phyloP scores from a whole-genome alignment of 2,329 filamentous ascomycete genomes.

The Ceratocystis alfenasii region DNA sequence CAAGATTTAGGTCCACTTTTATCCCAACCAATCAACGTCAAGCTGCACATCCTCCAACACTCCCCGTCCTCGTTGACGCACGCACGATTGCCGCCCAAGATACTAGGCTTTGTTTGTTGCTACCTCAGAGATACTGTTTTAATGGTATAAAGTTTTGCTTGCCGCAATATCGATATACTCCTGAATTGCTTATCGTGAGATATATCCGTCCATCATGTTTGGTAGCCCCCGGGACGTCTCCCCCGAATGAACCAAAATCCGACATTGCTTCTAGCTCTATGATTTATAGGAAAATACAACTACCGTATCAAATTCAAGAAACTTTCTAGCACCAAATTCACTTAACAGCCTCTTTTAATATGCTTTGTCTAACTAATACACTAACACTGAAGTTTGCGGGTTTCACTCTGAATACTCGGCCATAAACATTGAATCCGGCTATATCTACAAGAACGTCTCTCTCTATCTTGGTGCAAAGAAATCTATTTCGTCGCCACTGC shows the following conservation, averaged over 20 bases:
- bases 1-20: slow-evolving; percentile 19
- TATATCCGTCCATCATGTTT: not conserved
- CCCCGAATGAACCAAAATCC: not conserved
- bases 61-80: slow-evolving; percentile 21
- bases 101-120: not conserved
- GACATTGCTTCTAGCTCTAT: not conserved
- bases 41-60: slow-evolving; percentile 21
- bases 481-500: not conserved
- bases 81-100: slow-evolving; percentile 6
- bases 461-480: not conserved
- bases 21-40: slow-evolving; percentile 20
- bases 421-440: not conserved
- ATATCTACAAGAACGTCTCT: not conserved
- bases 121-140: not conserved
- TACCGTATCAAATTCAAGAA: not conserved
- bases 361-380: not conserved
- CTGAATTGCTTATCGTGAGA: not conserved
- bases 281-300: not conserved
- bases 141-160: too few species aligned
- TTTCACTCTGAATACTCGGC: not conserved
- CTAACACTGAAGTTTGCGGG: slow-evolving; percentile 18
- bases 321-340: not conserved
- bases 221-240: not conserved
- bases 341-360: not conserved
- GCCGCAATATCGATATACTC: not conserved